Percentiles rank a stretch among this genome's conserved stretches.
phyloP scores from a whole-genome alignment of 192 early-diverging fungal genomes.

The Backusella circina region DNA sequence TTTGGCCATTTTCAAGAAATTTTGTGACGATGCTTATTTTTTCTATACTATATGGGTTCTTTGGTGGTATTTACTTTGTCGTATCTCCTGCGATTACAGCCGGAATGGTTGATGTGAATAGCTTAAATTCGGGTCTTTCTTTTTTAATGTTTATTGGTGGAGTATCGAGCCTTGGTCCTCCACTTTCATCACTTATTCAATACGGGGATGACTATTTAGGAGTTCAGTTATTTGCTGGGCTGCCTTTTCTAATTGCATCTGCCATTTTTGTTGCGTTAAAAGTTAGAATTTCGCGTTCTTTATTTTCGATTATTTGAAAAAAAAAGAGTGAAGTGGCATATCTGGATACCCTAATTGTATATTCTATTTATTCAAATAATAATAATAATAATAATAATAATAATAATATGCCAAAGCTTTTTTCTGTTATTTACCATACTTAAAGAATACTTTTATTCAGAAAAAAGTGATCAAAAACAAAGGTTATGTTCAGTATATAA shows the following conservation, averaged over 20 bases:
- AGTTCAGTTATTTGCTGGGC: constrained; percentile 20
- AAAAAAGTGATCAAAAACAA: too few relatives aligned
- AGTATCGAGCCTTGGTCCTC: constrained; percentile 4
- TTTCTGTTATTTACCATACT: too few relatives aligned
- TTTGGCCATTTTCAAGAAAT: constrained; percentile 22
- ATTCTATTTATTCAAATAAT: too few relatives aligned
- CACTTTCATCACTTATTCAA: constrained; percentile 16
- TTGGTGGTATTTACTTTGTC: constrained; percentile 21
- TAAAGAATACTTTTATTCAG: too few relatives aligned
- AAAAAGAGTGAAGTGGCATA: too few relatives aligned
- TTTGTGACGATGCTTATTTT: constrained; percentile 20
- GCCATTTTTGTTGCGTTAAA: constrained; percentile 9
- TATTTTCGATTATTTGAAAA: constrained; percentile 5
- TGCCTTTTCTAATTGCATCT: constrained; percentile 8
- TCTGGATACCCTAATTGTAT: too few relatives aligned
- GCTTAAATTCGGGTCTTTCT: constrained; percentile 8
- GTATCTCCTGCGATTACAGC: constrained; percentile 27
- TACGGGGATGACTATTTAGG: background rate
- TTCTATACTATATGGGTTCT: constrained; percentile 16
- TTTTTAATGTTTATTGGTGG: constrained; percentile 9
- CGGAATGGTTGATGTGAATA: constrained; percentile 14
- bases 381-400: too few relatives aligned
- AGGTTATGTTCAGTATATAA: too few relatives aligned
- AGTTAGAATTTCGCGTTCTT: background rate
- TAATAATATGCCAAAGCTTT: too few relatives aligned